These are phyloP conservation scores for Circinella minor DNA, from an alignment of 371 early-diverging fungal species.

Conservation along the genomic window DNA sequence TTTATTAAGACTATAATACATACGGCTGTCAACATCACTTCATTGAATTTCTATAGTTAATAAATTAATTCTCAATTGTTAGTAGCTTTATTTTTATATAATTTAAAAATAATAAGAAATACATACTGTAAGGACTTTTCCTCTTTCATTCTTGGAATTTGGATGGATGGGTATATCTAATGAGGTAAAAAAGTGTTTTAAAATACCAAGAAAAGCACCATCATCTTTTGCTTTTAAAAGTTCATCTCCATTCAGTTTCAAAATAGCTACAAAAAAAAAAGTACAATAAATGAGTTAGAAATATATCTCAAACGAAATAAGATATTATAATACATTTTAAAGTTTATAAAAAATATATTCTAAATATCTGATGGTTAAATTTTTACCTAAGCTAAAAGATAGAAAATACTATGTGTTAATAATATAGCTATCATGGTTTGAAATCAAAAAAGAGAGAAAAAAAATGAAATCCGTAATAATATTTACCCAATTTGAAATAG, in stretches of 20 bases:
- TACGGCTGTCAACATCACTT: conserved; percentile 85
- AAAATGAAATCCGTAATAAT: background rate
- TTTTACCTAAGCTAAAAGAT: background rate
- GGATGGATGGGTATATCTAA: conserved; percentile 74
- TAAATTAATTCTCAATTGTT: background rate
- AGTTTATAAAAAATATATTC: no score
- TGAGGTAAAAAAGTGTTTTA: conserved; percentile 76
- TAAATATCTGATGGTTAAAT: background rate
- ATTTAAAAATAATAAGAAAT: background rate
- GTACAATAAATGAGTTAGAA: no score
- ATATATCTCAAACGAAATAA: no score
- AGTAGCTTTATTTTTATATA: background rate
- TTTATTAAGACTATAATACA: background rate
- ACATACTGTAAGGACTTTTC: conserved; percentile 63
- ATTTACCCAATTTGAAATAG: conserved; percentile 90
- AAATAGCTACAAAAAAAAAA: conserved; percentile 63
- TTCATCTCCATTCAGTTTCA: conserved; percentile 92
- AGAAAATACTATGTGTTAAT: background rate
- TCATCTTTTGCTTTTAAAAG: conserved; percentile 88
- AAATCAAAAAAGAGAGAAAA: background rate
- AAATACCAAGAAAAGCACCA: conserved; percentile 84
- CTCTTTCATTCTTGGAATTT: conserved; percentile 57
- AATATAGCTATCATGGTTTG: no score
- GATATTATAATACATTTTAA: no score
- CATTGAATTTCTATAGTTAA: conserved; percentile 77